phyloP scores from a whole-genome alignment of 345 rosid genomes.

The Psidium guajava region DNA sequence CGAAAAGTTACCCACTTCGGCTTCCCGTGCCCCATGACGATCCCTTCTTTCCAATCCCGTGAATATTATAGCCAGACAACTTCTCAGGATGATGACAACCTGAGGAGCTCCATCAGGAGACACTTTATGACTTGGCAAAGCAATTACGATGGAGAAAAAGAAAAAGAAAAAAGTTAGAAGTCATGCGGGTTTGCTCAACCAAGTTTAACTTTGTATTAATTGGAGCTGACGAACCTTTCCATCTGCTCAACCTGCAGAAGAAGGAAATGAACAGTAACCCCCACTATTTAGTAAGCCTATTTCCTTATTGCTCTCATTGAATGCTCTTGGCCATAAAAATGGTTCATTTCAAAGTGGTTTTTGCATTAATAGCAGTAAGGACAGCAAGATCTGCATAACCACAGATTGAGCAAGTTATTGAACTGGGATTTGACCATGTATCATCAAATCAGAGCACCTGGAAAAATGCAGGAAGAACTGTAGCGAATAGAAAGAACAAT shows the following conservation, averaged over 20 bases:
- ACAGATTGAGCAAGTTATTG: background rate
- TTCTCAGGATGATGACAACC: background rate
- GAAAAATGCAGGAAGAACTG: background rate
- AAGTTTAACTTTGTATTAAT: background rate
- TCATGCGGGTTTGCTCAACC: background rate
- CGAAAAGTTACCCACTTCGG: background rate
- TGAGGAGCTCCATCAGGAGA: background rate
- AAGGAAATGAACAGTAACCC: background rate
- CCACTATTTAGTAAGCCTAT: background rate
- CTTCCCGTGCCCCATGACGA: background rate
- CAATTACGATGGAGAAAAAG: background rate
- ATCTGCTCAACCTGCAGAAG: background rate
- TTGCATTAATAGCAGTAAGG: background rate
- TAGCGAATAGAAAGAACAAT: background rate
- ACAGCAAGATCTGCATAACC: background rate
- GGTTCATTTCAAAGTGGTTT: background rate
- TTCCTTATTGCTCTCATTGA: background rate
- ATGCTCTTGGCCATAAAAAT: background rate
- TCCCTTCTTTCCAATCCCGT: background rate
- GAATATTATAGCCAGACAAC: background rate
- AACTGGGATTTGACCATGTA: background rate
- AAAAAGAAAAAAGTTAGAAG: background rate
- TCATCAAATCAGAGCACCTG: background rate
- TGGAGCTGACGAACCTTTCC: background rate
- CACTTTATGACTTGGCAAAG: background rate